These are phyloP conservation scores for Benincasa hispida DNA, from an alignment of 306 rosid genomes.

Conservation along the genomic window DNA sequence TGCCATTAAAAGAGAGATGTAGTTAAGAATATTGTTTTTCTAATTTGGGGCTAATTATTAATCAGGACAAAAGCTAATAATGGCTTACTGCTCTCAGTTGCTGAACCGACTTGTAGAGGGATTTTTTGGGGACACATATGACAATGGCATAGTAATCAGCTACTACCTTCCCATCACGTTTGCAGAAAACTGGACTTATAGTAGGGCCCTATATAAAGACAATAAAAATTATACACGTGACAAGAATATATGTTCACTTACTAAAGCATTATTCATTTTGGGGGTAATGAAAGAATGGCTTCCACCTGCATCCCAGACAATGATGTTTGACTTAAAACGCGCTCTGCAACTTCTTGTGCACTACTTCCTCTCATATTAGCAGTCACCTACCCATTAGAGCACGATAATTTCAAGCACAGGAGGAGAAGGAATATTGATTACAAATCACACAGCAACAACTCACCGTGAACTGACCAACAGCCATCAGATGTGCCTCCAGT, in stretches of 20 bases:
- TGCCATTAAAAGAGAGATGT: neutral
- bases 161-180: slow-evolving; percentile 44
- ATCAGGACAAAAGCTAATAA: neutral
- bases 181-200: slow-evolving; percentile 71
- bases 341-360: slow-evolving; percentile 81
- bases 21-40: neutral
- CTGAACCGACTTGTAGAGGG: slow-evolving; percentile 67
- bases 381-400: slow-evolving; percentile 41
- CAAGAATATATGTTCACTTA: neutral
- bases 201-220: slow-evolving; percentile 72
- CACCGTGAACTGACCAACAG: slow-evolving; percentile 76
- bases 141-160: slow-evolving; percentile 79
- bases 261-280: neutral
- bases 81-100: slow-evolving; percentile 81
- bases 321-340: slow-evolving; percentile 70
- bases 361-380: slow-evolving; percentile 97
- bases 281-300: neutral
- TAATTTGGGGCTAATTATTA: neutral
- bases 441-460: slow-evolving; percentile 1
- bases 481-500: slow-evolving; percentile 85
- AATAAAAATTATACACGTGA: neutral
- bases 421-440: neutral
- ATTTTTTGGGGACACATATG: slow-evolving; percentile 78
- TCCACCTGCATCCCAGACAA: slow-evolving; percentile 85
- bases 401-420: slow-evolving; percentile 2